Evolutionary conservation across 2,329 filamentous ascomycete genomes (phyloP).

Genomic region (Zymoseptoria ardabiliae): DNA sequence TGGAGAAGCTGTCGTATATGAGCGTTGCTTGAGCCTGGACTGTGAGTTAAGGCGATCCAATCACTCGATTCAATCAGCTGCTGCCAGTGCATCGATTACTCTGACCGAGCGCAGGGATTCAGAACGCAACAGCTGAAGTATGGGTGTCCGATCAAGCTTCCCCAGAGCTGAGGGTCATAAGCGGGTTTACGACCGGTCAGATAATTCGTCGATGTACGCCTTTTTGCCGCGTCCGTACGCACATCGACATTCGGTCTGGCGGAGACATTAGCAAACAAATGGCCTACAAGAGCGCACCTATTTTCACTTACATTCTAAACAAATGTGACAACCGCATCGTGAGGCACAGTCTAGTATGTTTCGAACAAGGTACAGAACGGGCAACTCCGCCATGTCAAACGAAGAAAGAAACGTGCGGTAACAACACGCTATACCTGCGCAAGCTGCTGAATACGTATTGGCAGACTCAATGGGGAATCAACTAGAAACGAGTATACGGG

Average conservation of each 20-base stretch:
- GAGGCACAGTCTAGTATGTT: too few relatives aligned
- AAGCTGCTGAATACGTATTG: background rate
- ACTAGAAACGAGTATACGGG: constrained; percentile 43
- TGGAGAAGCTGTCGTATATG: background rate
- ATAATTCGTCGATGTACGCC: too few relatives aligned
- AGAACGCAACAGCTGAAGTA: background rate
- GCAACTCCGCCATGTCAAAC: too few relatives aligned
- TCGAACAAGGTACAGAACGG: too few relatives aligned
- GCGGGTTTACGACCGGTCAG: background rate
- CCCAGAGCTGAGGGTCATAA: background rate
- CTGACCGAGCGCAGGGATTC: background rate
- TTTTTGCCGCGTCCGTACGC: too few relatives aligned
- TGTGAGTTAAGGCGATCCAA: background rate
- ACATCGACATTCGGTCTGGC: too few relatives aligned
- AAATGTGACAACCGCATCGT: too few relatives aligned
- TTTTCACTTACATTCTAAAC: too few relatives aligned
- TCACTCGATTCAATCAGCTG: background rate
- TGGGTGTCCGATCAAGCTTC: background rate
- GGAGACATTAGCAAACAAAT: too few relatives aligned
- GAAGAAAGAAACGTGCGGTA: too few relatives aligned
- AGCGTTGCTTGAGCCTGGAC: background rate
- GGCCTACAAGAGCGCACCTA: too few relatives aligned
- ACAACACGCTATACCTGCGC: too few relatives aligned
- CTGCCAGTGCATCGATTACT: background rate
- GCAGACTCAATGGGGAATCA: background rate